A percentile compares a stretch with the other conserved stretches of the same genome.
Evolutionary conservation across 805 yeast genomes (phyloP).

Genomic region (Teunomyces atbi): DNA sequence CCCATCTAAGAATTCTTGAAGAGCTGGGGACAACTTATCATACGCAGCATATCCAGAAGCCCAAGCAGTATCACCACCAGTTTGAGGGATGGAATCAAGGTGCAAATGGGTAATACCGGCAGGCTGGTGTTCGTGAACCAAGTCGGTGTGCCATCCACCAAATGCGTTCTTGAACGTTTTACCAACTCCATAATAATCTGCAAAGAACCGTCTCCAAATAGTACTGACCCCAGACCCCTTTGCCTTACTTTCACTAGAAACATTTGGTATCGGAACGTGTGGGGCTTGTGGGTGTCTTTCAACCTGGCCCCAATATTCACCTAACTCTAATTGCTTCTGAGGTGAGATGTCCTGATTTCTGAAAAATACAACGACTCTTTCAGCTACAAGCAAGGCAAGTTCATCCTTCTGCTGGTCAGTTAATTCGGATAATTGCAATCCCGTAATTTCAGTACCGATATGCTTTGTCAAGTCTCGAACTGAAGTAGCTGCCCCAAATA

Average conservation of each 20-base stretch:
- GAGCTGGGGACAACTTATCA: slow-evolving; percentile 49
- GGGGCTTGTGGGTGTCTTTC: slow-evolving; percentile 40
- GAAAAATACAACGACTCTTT: slow-evolving; percentile 52
- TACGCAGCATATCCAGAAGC: slow-evolving; percentile 54
- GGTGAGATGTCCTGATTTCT: slow-evolving; percentile 46
- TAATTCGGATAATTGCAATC: slow-evolving; percentile 43
- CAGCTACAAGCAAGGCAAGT: slow-evolving; percentile 46
- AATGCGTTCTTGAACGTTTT: slow-evolving; percentile 1
- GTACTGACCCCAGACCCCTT: slow-evolving; percentile 9
- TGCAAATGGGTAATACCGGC: slow-evolving; percentile 56
- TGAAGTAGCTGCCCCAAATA: slow-evolving; percentile 40
- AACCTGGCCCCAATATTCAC: slow-evolving; percentile 45
- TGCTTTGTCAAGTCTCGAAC: slow-evolving; percentile 44
- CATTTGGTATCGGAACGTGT: slow-evolving; percentile 19
- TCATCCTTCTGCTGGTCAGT: slow-evolving; percentile 46
- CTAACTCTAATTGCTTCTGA: slow-evolving; percentile 42
- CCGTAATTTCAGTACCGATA: slow-evolving; percentile 50
- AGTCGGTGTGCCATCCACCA: slow-evolving; percentile 49
- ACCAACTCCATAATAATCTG: slow-evolving; percentile 5
- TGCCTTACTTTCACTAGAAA: slow-evolving; percentile 3
- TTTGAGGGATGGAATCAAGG: slow-evolving; percentile 47
- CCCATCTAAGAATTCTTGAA: slow-evolving; percentile 46
- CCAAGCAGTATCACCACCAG: slow-evolving; percentile 58
- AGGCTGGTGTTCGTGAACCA: slow-evolving; percentile 56
- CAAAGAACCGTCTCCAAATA: slow-evolving; percentile 9